Base-by-base conservation (phyloP, 192 early-diverging fungal species). In the Powellomyces hirtus region DNA sequence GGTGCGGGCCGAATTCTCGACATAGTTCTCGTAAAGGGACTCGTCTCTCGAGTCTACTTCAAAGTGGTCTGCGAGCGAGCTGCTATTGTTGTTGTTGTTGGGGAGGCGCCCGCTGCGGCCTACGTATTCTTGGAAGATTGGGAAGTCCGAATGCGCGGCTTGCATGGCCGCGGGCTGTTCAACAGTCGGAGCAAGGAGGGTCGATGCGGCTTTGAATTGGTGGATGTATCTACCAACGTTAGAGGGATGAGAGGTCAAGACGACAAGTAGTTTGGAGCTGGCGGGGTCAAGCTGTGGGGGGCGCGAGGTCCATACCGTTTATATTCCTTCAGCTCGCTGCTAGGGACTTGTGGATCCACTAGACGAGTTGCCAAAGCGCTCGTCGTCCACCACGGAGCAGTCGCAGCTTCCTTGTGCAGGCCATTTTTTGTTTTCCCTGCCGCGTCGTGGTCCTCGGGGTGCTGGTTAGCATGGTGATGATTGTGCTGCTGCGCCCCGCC, bases 281-380 rank as follows among this genome's bases (percentile, higher is more conserved):
- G n/a, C n/a, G n/a, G n/a, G n/a, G n/a, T n/a, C n/a, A n/a, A n/a
- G n/a, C n/a, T n/a, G n/a, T n/a, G n/a, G n/a, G n/a, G n/a, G n/a
- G n/a, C n/a, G n/a, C n/a, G n/a, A n/a, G n/a, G n/a, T 53, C 11
- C 62, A 24, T 59, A 81, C 76, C 80, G 61, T 56, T 70, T 72
- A 68, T 85, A 85, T 71, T 85, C 84, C 58, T 77, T 75, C 52
- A 77, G 22, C 59, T 85, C 82, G 31, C n/a, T 59, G 42, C 51
- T 42, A 11, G 77, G 66, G 35, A 85, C 82, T 33, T 81, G 69
- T 2, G 84, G 84, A 33, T 80, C 71, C 66, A 85, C 27, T 26
- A 85, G 68, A 14, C 75, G 66, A 37, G 72, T 76, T 1, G 78
- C 75, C 13, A 85, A 53, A 8, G 78, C 72, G 30, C 62, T 74